phyloP scores from a whole-genome alignment of 345 rosid genomes.

The Adansonia digitata region DNA sequence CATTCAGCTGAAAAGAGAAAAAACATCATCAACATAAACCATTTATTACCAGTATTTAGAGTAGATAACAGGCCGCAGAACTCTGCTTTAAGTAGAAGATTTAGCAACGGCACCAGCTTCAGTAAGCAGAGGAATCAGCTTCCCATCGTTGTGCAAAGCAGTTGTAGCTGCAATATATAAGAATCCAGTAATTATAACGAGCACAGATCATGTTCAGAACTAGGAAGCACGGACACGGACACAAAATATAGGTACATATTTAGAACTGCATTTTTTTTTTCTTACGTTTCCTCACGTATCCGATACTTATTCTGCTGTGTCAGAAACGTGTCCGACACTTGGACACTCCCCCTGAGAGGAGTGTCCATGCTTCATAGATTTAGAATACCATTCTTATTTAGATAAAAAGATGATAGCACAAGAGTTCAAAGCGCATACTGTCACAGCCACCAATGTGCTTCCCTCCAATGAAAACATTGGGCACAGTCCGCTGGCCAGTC shows the following conservation, averaged over 20 bases:
- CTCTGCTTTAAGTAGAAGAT: conserved; percentile 25
- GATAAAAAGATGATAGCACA: background rate
- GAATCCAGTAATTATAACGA: background rate
- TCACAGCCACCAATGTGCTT: conserved; percentile 89
- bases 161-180: conserved; percentile 46
- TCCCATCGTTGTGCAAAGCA: conserved; percentile 45
- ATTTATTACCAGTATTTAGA: background rate
- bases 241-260: too few species aligned
- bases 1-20: background rate
- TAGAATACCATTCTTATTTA: background rate
- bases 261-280: too few species aligned
- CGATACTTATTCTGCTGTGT: too few species aligned
- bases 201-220: background rate
- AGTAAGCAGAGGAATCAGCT: conserved; percentile 70
- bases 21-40: background rate
- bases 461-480: conserved; percentile 39
- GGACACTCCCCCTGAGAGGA: too few species aligned
- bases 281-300: too few species aligned
- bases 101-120: conserved; percentile 64
- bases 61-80: background rate
- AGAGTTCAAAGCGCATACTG: conserved; percentile 27
- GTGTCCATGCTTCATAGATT: too few species aligned
- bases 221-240: too few species aligned
- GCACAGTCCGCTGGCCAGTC: conserved; percentile 46
- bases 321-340: too few species aligned